Conservation (phyloP, 306 rosid species). For the Ormosia semicastrata region DNA sequence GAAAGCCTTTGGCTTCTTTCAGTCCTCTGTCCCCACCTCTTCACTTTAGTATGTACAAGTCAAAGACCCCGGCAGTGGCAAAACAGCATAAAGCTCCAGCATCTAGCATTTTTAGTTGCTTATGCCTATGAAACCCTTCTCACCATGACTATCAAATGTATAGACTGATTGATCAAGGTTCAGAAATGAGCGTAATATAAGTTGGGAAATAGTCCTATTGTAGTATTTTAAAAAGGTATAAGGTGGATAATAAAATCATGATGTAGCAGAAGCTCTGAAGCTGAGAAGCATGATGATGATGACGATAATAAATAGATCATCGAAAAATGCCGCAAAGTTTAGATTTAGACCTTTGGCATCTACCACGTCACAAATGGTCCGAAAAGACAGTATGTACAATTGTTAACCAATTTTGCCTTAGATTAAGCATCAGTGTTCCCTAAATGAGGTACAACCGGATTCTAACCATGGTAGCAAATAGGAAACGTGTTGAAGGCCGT, state of each 20-base stretch:
- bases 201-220: background rate
- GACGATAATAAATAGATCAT: background rate
- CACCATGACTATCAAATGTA: background rate
- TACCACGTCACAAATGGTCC: background rate
- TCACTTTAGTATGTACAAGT: constrained; percentile 23
- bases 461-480: background rate
- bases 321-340: background rate
- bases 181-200: background rate
- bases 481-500: constrained; percentile 27
- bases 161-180: background rate
- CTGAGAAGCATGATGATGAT: too few relatives aligned
- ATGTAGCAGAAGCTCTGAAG: background rate
- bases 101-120: background rate
- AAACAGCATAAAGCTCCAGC: background rate
- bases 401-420: background rate
- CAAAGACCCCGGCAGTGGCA: background rate
- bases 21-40: constrained; percentile 18
- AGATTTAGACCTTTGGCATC: background rate
- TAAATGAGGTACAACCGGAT: constrained; percentile 5
- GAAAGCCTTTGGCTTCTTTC: constrained; percentile 28
- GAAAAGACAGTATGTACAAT: background rate
- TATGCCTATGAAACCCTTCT: background rate
- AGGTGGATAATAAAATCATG: too few relatives aligned
- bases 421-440: constrained; percentile 2
- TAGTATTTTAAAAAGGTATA: background rate